Evolutionary conservation across 2,329 filamentous ascomycete species (phyloP).

Genomic region (Cadophora gregata): DNA sequence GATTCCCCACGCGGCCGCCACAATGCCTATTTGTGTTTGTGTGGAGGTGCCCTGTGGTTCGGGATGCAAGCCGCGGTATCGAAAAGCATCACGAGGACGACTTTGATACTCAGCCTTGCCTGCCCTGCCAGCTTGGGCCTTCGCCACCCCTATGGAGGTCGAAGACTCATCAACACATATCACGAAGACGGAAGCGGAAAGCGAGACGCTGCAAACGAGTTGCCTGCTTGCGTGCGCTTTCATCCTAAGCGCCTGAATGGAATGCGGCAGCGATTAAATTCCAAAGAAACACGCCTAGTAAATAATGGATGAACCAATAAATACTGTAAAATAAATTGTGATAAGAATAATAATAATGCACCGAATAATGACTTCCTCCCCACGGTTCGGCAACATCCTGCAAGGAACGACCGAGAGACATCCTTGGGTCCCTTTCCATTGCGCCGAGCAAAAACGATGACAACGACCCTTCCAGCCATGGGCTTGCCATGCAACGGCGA

Average conservation of each 20-base stretch:
- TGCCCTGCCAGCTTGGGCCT: slow-evolving; percentile 5
- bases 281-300: background rate
- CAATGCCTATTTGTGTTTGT: slow-evolving; percentile 5
- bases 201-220: slow-evolving; percentile 12
- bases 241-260: slow-evolving; percentile 10
- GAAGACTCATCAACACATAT: background rate
- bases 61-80: slow-evolving; percentile 19
- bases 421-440: background rate
- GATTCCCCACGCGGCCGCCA: background rate
- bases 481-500: background rate
- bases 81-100: slow-evolving; percentile 26
- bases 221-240: background rate
- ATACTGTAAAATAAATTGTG: too few relatives aligned
- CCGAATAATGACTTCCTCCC: background rate
- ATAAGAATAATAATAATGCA: background rate
- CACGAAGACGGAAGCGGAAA: background rate
- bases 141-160: slow-evolving; percentile 3
- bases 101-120: slow-evolving; percentile 26
- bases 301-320: too few relatives aligned
- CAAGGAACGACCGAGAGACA: background rate
- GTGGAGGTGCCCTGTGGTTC: background rate
- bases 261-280: background rate
- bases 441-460: slow-evolving; percentile 1
- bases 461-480: background rate
- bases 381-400: slow-evolving; percentile 8